Conservation (phyloP, 169 alveolate species). For the Cryptosporidium parvum region DNA sequence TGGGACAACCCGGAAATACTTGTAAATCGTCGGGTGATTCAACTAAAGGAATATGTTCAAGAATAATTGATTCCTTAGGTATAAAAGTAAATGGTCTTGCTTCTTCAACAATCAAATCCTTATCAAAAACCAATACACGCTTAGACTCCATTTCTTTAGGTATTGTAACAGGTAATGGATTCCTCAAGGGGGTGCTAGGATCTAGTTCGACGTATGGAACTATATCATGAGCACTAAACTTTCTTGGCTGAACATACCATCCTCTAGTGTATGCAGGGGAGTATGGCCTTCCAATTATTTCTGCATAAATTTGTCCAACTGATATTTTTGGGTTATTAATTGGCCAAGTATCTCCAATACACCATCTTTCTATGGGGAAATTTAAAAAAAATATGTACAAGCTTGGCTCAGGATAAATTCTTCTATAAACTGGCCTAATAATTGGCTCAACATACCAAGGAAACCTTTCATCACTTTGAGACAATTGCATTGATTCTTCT, state of each 20-base stretch:
- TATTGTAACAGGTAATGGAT: slow-evolving; percentile 71
- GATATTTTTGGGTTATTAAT: slow-evolving; percentile 45
- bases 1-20: slow-evolving; percentile 69
- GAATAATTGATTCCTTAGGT: slow-evolving; percentile 40
- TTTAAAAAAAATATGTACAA: slow-evolving; percentile 44
- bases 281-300: slow-evolving; percentile 70
- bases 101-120: slow-evolving; percentile 68
- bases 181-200: slow-evolving; percentile 68
- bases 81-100: slow-evolving; percentile 74
- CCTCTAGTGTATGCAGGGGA: slow-evolving; percentile 61
- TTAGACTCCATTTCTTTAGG: slow-evolving; percentile 57
- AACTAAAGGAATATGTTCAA: slow-evolving; percentile 62
- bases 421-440: slow-evolving; percentile 61
- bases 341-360: slow-evolving; percentile 75
- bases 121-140: slow-evolving; percentile 68
- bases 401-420: slow-evolving; percentile 60
- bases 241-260: slow-evolving; percentile 76
- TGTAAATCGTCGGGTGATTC: slow-evolving; percentile 45
- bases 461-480: slow-evolving; percentile 23
- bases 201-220: slow-evolving; percentile 64
- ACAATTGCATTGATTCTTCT: slow-evolving; percentile 51
- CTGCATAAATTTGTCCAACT: slow-evolving; percentile 60
- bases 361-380: slow-evolving; percentile 65
- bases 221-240: slow-evolving; percentile 70
- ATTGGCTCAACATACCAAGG: slow-evolving; percentile 74